Evolutionary conservation across 2,329 filamentous ascomycete species (phyloP), one percentile per base, ranked within the genome.

Genomic region (Harringtonia aguacate): DNA sequence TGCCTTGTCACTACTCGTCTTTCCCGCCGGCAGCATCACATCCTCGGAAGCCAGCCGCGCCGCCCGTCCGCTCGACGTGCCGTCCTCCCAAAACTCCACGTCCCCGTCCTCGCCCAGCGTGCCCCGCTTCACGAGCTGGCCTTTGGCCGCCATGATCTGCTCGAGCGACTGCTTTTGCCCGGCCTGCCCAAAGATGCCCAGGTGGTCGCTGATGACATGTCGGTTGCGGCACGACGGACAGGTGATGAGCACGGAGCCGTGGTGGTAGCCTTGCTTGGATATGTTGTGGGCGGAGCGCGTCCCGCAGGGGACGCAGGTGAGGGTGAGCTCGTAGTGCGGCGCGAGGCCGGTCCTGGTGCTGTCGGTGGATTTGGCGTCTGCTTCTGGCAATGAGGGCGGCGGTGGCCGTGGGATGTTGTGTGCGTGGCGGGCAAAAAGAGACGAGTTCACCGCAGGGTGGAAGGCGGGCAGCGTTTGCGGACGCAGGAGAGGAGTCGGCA

Each of bases 261-360:
- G 73, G 63, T 97, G 89, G 60, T 98, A 98, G 28, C 87, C 92
- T 59, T 97, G 92, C 63, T 97, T 95, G 27, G 86, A 87, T 55
- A 98, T 72, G 41, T 75, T 75, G 65, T 98, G 94, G 13, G 79
- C 74, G n/a, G 86, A 94, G 46, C 89, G 82, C 30, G 75, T 68
- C 37, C 73, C 69, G 66, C 92, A 98, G 28, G 86, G 86, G 47
- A 84, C 81, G 73, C 92, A 98, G 53, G 92, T 98, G 61, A 98
- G 95, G 40, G 81, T 85, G 51, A 98, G 73, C 53, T 87, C 75
- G 65, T 97, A 98, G 46, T 85, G 78, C 2, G 86, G 86, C 55
- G 52, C 59, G 33, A 58, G 6, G 27, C 24, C 22, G 18, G 2
- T 13, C 18, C 8, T 13, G 18, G 10, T 22, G 12, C n/a, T 17